Evolutionary conservation across 2,329 filamentous ascomycete genomes (phyloP).

Genomic region (Akanthomyces dipterigenus): DNA sequence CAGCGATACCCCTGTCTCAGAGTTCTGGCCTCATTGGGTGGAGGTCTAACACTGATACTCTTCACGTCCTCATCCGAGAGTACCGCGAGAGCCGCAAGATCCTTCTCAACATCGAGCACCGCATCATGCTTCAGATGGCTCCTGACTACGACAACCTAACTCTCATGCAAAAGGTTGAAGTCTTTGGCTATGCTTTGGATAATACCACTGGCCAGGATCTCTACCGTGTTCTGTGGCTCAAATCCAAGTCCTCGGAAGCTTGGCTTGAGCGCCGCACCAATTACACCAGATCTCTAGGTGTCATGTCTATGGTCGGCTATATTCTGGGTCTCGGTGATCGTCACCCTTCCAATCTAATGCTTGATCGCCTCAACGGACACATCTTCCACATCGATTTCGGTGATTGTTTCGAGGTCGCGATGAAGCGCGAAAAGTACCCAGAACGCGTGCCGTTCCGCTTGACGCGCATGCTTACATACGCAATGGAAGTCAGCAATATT

Average conservation of each 20-base stretch:
- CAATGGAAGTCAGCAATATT: conserved; percentile 99
- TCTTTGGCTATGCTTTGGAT: conserved; percentile 97
- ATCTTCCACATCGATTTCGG: conserved; percentile 99
- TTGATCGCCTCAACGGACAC: conserved; percentile 91
- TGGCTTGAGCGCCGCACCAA: conserved; percentile 98
- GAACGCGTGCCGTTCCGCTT: conserved; percentile 96
- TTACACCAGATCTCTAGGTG: conserved; percentile 91
- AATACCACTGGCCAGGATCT: conserved; percentile 98
- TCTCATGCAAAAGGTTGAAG: conserved; percentile 99
- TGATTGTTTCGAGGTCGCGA: conserved; percentile 98
- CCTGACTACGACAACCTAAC: conserved; percentile 98
- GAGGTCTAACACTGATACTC: conserved; percentile 95
- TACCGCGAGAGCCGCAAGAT: conserved; percentile 98
- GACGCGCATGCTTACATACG: conserved; percentile 97
- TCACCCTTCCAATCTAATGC: conserved; percentile 95
- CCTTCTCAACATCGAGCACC: conserved; percentile 95
- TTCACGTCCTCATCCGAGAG: conserved; percentile 93
- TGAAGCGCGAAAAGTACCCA: conserved; percentile 98
- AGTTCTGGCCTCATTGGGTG: conserved; percentile 92
- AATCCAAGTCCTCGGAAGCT: conserved; percentile 95
- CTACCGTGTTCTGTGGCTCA: conserved; percentile 96
- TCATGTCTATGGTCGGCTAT: conserved; percentile 99
- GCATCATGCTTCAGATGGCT: conserved; percentile 99
- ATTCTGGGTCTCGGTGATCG: conserved; percentile 94
- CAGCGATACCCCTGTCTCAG: conserved; percentile 94